Evolutionary conservation across 2,329 filamentous ascomycete species (phyloP).

Genomic region (Trichothecium roseum): DNA sequence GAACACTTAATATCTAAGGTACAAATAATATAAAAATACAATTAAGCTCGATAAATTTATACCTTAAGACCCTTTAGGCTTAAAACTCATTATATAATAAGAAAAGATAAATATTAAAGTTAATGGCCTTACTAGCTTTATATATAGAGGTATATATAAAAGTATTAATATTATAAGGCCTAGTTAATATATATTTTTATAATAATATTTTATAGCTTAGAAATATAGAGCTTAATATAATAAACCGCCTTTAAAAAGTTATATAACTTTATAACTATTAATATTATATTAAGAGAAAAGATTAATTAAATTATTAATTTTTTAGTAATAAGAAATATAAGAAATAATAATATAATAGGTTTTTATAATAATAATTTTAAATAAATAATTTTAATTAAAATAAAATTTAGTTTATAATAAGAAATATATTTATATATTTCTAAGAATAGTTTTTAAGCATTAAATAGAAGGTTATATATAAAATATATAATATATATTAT

Average conservation of each 20-base stretch:
- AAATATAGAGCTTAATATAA: no score
- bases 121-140: neutral
- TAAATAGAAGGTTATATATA: no score
- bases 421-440: no score
- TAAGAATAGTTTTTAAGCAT: no score
- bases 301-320: neutral
- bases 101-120: no score
- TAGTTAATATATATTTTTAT: slow-evolving; percentile 1
- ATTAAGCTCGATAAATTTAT: no score
- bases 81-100: neutral
- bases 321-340: neutral
- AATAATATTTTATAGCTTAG: neutral
- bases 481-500: no score
- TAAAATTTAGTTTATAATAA: neutral
- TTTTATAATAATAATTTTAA: neutral
- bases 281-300: neutral
- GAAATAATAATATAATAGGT: neutral
- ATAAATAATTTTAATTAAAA: neutral
- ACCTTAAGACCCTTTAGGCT: no score
- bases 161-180: neutral
- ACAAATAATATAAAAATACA: no score
- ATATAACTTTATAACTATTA: no score
- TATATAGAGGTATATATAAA: neutral
- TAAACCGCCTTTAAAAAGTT: no score
- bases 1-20: no score